Percentiles rank a stretch among this genome's conserved stretches.
phyloP scores from a whole-genome alignment of 169 alveolate genomes.

The Cryptosporidium canis region DNA sequence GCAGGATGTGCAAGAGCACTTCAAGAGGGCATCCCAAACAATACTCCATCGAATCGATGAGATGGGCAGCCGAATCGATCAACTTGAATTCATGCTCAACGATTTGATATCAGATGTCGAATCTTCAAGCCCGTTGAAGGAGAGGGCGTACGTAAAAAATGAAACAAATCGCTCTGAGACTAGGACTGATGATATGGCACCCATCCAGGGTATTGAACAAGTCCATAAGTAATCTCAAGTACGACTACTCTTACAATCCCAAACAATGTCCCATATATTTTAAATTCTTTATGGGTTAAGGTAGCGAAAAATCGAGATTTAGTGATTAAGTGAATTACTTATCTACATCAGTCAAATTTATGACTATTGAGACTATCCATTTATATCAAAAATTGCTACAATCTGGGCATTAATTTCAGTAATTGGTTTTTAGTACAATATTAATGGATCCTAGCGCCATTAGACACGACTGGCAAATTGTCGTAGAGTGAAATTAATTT shows the following conservation, averaged over 20 bases:
- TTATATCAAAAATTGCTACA: too few species aligned
- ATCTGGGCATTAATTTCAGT: not conserved
- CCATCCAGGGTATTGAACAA: not conserved
- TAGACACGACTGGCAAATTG: conserved; percentile 54
- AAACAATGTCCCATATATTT: not conserved
- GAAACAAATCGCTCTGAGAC: not conserved
- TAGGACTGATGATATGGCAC: not conserved
- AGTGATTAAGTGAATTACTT: not conserved
- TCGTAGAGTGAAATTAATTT: conserved; percentile 4
- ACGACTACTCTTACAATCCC: not conserved
- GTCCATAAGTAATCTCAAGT: not conserved
- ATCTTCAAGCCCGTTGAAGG: conserved; percentile 1
- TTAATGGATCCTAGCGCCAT: conserved; percentile 61
- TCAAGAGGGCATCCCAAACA: conserved; percentile 69
- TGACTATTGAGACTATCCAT: not conserved
- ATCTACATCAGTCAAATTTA: not conserved
- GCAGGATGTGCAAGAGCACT: conserved; percentile 72
- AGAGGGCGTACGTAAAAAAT: not conserved
- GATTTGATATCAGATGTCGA: conserved; percentile 58
- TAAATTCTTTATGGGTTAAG: not conserved
- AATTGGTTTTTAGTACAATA: not conserved
- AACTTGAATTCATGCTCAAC: conserved; percentile 70
- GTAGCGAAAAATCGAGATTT: not conserved
- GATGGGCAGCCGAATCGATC: conserved; percentile 75
- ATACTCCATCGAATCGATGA: conserved; percentile 75